These are phyloP conservation scores for Sphaerulina populicola DNA, from an alignment of 2,329 filamentous ascomycete genomes.

Conservation along the genomic window DNA sequence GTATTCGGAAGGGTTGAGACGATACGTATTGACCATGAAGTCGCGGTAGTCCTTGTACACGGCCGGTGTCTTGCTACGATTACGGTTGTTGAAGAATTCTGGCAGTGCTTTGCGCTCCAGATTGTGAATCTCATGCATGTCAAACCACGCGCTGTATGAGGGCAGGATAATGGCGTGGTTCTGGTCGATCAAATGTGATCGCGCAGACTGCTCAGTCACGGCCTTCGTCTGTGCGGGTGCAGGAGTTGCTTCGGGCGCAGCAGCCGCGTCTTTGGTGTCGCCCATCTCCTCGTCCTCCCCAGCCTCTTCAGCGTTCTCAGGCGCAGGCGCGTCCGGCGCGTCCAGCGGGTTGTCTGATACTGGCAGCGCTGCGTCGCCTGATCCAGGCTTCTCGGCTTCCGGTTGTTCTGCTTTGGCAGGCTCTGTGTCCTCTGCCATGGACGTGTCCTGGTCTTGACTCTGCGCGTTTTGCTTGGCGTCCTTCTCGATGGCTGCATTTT, in stretches of 20 bases:
- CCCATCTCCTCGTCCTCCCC: constrained; percentile 47
- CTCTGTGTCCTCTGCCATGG: constrained; percentile 30
- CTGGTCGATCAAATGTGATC: constrained; percentile 85
- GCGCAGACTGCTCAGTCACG: constrained; percentile 72
- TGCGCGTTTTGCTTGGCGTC: constrained; percentile 23
- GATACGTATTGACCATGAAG: constrained; percentile 99
- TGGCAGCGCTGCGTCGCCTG: constrained; percentile 12
- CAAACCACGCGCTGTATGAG: constrained; percentile 98
- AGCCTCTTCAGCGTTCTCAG: constrained; percentile 30
- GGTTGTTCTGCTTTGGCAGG: constrained; percentile 18
- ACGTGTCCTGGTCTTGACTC: constrained; percentile 27
- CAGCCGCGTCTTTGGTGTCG: constrained; percentile 44
- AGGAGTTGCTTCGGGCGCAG: constrained; percentile 19
- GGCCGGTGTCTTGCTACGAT: constrained; percentile 92
- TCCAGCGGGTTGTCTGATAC: constrained; percentile 35
- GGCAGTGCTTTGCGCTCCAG: constrained; percentile 92
- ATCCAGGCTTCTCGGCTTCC: background rate
- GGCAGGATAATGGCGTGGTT: constrained; percentile 93
- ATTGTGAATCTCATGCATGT: constrained; percentile 86
- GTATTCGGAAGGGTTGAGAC: constrained; percentile 90
- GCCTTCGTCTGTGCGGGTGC: constrained; percentile 61
- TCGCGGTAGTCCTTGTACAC: constrained; percentile 99
- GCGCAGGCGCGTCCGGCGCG: constrained; percentile 31
- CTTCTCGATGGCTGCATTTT: constrained; percentile 30
- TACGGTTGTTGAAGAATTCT: constrained; percentile 97